Conservation (phyloP, 108 stramenopile species). For the Fragilaria radians region DNA sequence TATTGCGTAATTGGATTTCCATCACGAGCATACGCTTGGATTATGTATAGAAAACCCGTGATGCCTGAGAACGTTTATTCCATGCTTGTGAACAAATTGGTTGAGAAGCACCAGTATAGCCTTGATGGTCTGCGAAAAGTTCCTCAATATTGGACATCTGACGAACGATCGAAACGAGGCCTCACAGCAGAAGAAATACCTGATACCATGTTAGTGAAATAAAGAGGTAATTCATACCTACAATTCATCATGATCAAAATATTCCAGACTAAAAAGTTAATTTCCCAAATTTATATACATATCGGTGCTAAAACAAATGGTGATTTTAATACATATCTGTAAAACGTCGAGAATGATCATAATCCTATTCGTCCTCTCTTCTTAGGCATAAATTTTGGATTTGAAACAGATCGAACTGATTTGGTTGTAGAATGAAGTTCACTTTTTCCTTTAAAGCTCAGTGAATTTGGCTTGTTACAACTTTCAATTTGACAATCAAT, state of each 20-base stretch:
- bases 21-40: conserved; percentile 46
- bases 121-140: conserved; percentile 45
- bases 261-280: no score
- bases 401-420: conserved; percentile 16
- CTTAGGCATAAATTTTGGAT: conserved; percentile 54
- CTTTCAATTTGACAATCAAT: conserved; percentile 50
- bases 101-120: conserved; percentile 44
- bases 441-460: conserved; percentile 28
- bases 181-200: conserved; percentile 34
- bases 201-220: conserved; percentile 17
- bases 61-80: conserved; percentile 34
- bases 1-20: conserved; percentile 50
- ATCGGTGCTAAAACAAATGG: no score
- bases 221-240: no score
- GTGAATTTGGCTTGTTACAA: conserved; percentile 31
- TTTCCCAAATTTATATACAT: no score
- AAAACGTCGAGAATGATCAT: no score
- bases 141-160: conserved; percentile 49
- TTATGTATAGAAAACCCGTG: conserved; percentile 40
- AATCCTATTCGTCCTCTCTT: conserved; percentile 52
- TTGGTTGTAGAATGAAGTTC: conserved; percentile 33
- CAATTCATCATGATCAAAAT: no score
- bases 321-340: no score
- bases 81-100: conserved; percentile 21
- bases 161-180: conserved; percentile 36